Evolutionary conservation across 2,329 filamentous ascomycete species (phyloP).

Genomic region (Cercospora zeina): DNA sequence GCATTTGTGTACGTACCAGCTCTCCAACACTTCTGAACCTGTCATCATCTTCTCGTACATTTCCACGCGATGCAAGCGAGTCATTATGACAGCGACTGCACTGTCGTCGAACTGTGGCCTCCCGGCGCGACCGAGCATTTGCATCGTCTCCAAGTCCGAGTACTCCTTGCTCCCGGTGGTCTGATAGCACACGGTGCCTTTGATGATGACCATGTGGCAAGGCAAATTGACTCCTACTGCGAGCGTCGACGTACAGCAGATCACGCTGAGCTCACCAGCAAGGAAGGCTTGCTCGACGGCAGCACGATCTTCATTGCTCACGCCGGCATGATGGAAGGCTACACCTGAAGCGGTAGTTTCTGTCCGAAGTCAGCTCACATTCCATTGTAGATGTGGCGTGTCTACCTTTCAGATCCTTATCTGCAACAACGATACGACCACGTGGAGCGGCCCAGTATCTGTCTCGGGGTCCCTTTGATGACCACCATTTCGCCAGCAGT

Average conservation of each 20-base stretch:
- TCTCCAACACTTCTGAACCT: conserved; percentile 73
- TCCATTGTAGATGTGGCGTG: not conserved
- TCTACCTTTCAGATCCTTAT: conserved; percentile 61
- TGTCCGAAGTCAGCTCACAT: not conserved
- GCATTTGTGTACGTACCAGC: conserved; percentile 49
- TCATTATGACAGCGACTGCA: conserved; percentile 78
- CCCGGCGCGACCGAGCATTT: conserved; percentile 84
- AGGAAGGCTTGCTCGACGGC: conserved; percentile 69
- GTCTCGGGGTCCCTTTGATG: conserved; percentile 50
- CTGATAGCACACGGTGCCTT: conserved; percentile 70
- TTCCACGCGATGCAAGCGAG: conserved; percentile 61
- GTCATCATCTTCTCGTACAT: conserved; percentile 73
- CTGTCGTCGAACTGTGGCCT: conserved; percentile 78
- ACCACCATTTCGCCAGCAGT: conserved; percentile 66
- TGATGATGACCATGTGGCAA: conserved; percentile 64
- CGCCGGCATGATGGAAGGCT: conserved; percentile 79
- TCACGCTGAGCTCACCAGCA: conserved; percentile 70
- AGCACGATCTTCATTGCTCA: conserved; percentile 64
- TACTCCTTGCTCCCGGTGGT: conserved; percentile 62
- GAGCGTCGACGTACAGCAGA: conserved; percentile 84
- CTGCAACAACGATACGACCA: conserved; percentile 54
- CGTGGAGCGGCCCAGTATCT: conserved; percentile 65
- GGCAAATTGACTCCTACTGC: conserved; percentile 82
- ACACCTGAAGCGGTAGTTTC: conserved; percentile 56
- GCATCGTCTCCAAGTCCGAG: conserved; percentile 81